Evolutionary conservation across 352 stramenopile species (phyloP).

Genomic region (Nothophytophthora sp.): DNA sequence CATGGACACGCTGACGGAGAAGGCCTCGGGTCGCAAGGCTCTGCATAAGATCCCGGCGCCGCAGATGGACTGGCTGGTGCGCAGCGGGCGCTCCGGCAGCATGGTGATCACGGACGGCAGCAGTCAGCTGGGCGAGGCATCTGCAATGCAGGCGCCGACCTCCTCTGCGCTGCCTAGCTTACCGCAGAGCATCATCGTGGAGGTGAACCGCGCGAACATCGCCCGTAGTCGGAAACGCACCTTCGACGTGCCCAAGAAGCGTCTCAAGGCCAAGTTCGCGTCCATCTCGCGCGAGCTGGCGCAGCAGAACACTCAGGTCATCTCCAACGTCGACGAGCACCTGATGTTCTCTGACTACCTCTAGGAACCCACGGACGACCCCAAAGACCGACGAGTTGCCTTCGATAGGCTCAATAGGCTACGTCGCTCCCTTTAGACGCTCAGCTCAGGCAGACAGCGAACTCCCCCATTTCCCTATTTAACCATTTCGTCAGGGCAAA

Average conservation of each 20-base stretch:
- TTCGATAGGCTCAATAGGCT: too few relatives aligned
- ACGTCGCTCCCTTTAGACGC: too few relatives aligned
- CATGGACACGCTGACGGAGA: constrained; percentile 74
- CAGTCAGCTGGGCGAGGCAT: constrained; percentile 1
- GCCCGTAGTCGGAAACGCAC: constrained; percentile 47
- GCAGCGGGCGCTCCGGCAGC: constrained; percentile 36
- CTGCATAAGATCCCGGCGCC: constrained; percentile 69
- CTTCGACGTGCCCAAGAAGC: constrained; percentile 69
- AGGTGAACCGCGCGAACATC: constrained; percentile 64
- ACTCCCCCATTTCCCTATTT: constrained; percentile 17
- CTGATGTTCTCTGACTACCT: constrained; percentile 77
- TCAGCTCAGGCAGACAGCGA: too few relatives aligned
- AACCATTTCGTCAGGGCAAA: too few relatives aligned
- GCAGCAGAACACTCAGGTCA: constrained; percentile 38
- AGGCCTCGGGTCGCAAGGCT: constrained; percentile 62
- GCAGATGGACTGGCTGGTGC: constrained; percentile 58
- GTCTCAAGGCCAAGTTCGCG: constrained; percentile 64
- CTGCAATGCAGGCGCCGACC: background rate
- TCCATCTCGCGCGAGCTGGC: constrained; percentile 66
- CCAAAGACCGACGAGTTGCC: background rate
- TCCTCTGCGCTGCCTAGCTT: constrained; percentile 23
- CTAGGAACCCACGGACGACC: constrained; percentile 28
- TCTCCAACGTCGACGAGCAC: constrained; percentile 59
- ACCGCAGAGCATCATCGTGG: constrained; percentile 46
- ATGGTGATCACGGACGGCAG: constrained; percentile 52